Conservation (phyloP, 129 eudicot genomes). For the Scalesia atractyloides region DNA sequence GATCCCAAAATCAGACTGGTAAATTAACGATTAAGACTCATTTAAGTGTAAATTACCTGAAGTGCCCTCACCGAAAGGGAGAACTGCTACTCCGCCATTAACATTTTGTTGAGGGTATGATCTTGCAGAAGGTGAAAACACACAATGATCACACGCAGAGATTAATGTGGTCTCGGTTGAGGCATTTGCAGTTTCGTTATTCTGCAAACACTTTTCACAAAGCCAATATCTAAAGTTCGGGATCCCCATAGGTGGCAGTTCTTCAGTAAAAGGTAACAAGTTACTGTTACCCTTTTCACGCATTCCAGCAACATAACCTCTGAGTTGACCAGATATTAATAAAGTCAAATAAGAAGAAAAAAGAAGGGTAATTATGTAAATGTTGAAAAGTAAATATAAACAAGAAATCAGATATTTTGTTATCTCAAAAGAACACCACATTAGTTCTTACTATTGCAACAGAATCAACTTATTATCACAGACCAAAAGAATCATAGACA, state of each 20-base stretch:
- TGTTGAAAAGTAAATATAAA: not conserved
- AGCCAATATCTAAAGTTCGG: slow-evolving; percentile 65
- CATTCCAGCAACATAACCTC: slow-evolving; percentile 74
- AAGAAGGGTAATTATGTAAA: not conserved
- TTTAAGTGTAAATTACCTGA: slow-evolving; percentile 27
- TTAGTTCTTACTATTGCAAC: not conserved
- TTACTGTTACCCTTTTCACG: slow-evolving; percentile 48
- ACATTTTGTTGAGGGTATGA: slow-evolving; percentile 5
- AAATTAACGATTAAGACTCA: not conserved
- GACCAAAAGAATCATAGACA: not conserved
- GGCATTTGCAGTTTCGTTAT: slow-evolving; percentile 33
- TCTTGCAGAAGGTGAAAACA: slow-evolving; percentile 25
- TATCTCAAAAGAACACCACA: not conserved
- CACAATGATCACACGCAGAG: slow-evolving; percentile 24
- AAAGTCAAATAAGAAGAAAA: not conserved
- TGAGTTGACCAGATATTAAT: slow-evolving; percentile 41
- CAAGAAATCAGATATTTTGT: slow-evolving; percentile 7
- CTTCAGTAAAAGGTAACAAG: slow-evolving; percentile 47
- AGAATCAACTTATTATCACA: not conserved
- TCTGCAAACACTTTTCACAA: slow-evolving; percentile 41
- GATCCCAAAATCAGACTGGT: slow-evolving; percentile 3
- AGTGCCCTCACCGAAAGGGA: slow-evolving; percentile 38
- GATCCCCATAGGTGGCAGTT: slow-evolving; percentile 64
- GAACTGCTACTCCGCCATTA: slow-evolving; percentile 16
- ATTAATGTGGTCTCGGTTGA: slow-evolving; percentile 24